Evolutionary conservation across 768 basidiomycete genomes (phyloP), one percentile per base, ranked within the genome.

Genomic region (Agaricus blazei): DNA sequence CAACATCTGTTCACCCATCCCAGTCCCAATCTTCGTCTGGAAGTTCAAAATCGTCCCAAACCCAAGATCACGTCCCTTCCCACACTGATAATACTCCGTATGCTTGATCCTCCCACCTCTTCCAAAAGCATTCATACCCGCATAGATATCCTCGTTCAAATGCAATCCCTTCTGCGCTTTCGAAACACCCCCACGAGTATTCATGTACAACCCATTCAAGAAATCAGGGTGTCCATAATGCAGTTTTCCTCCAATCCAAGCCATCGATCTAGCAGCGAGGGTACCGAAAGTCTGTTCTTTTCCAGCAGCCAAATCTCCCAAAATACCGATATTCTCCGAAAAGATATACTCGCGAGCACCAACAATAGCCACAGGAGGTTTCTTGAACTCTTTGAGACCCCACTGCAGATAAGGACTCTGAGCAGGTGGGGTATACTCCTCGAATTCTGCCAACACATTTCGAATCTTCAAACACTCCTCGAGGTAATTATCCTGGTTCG

Each of bases 281-380:
- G 97, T 98, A 68, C 97, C 97, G 70, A 99, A 99, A 38, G 97
- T 99, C 71, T 98, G 97, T 72, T 99, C 97, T 78, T 99, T 98
- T 15, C 97, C 95, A 58, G 97, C 97, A 41, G 97, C 97, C 44
- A 99, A 81, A 72, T 99, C 97, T 64, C 97, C 97, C 46, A 99
- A 80, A 63, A 98, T 96, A 79, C 97, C 97, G 60, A 98, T 98
- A 68, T 98, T 98, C 76, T 99, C 97, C 51, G 97, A 98, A 75
- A 99, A 99, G 68, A 99, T 98, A 72, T 99, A 99, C 78, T 99
- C 96, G 73, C 97, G 86, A 9, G 97, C 96, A 70, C 96, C 97
- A 60, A 99, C 90, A 60, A 99, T 99, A 14, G 97, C 96, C 23
- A 98, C 89, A 15, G 97, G 97, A 23, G 90, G 70, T 58, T 82